phyloP scores from a whole-genome alignment of 2,329 filamentous ascomycete genomes.

The Aspergillus brasiliensis region DNA sequence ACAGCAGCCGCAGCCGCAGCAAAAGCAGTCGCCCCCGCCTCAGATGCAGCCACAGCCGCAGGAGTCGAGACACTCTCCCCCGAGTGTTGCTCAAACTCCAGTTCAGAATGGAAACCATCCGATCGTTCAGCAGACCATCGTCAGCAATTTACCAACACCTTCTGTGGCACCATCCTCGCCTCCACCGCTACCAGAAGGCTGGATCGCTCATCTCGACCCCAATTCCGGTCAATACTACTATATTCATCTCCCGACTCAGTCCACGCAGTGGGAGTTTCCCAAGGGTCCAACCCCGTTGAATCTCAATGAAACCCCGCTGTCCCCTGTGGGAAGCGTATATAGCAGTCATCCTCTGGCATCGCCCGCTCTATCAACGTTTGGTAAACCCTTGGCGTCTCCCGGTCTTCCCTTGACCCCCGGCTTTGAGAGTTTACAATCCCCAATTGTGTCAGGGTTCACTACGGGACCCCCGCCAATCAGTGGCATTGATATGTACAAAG shows the following conservation, averaged over 20 bases:
- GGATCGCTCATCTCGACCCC: conserved; percentile 95
- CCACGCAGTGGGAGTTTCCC: conserved; percentile 98
- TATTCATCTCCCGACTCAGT: conserved; percentile 91
- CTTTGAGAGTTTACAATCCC: conserved; percentile 81
- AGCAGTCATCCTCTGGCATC: conserved; percentile 70
- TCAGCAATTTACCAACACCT: conserved; percentile 39
- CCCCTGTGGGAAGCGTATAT: conserved; percentile 76
- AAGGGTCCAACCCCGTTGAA: conserved; percentile 91
- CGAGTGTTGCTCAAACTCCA: conserved; percentile 35
- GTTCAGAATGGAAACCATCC: conserved; percentile 13
- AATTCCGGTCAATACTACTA: conserved; percentile 99
- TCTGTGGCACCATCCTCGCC: conserved; percentile 72
- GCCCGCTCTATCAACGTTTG: conserved; percentile 61
- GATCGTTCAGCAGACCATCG: conserved; percentile 28
- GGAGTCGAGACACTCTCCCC: conserved; percentile 40
- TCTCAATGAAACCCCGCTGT: conserved; percentile 78
- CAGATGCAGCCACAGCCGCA: conserved; percentile 15
- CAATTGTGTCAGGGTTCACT: conserved; percentile 76
- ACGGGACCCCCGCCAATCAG: conserved; percentile 78
- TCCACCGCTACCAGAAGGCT: conserved; percentile 91
- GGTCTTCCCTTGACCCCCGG: conserved; percentile 80
- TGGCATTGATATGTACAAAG: conserved; percentile 91
- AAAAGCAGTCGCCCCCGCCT: not conserved
- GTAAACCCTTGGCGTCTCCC: conserved; percentile 70
- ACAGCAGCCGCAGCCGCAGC: conserved; percentile 20